phyloP scores from a whole-genome alignment of 2,329 filamentous ascomycete genomes.

The Apiospora marii region DNA sequence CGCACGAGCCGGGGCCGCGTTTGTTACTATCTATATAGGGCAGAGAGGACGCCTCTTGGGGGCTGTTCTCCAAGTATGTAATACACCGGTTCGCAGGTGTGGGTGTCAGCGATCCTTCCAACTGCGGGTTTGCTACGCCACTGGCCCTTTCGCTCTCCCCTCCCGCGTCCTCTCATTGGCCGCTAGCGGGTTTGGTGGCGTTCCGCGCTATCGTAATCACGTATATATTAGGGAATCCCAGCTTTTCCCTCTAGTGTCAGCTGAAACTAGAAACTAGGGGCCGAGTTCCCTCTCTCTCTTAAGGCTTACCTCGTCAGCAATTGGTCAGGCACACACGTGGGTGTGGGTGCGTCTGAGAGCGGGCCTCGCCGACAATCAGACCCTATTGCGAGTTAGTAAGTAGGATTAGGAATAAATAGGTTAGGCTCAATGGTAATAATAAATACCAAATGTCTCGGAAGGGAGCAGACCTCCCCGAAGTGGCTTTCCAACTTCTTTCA shows the following conservation, averaged over 20 bases:
- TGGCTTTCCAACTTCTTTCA: background rate
- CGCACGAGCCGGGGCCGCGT: background rate
- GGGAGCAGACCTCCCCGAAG: background rate
- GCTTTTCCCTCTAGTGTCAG: background rate
- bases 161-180: background rate
- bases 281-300: background rate
- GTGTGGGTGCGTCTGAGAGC: background rate
- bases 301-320: conserved; percentile 10
- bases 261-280: background rate
- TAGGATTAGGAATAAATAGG: background rate
- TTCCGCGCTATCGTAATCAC: conserved; percentile 3
- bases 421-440: background rate
- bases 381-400: background rate
- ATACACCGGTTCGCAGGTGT: background rate
- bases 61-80: background rate
- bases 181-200: background rate
- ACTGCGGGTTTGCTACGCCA: conserved; percentile 17
- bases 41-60: background rate
- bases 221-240: background rate
- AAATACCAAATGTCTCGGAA: conserved; percentile 16
- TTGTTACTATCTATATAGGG: background rate
- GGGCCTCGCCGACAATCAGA: background rate
- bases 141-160: background rate
- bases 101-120: background rate
- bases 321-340: conserved; percentile 14